These are phyloP conservation scores for Trichoderma semiorbis DNA, from an alignment of 2,329 filamentous ascomycete species.

Conservation along the genomic window DNA sequence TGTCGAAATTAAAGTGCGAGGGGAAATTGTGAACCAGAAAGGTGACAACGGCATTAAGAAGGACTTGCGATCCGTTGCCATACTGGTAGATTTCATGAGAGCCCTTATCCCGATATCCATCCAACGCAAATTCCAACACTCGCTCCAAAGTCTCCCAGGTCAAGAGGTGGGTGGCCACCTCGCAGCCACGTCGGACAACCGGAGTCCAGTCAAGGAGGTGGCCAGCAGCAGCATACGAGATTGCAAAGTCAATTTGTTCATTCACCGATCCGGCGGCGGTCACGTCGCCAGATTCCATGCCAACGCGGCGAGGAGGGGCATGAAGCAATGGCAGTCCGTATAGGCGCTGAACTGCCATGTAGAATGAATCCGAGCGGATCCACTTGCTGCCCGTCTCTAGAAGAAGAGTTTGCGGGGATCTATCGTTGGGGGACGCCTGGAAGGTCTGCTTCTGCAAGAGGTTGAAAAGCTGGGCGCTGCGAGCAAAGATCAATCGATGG, in stretches of 20 bases:
- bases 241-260: constrained; percentile 51
- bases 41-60: constrained; percentile 54
- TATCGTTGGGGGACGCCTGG: constrained; percentile 29
- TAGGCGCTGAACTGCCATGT: constrained; percentile 53
- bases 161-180: constrained; percentile 55
- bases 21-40: constrained; percentile 62
- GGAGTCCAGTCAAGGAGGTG: constrained; percentile 53
- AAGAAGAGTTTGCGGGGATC: constrained; percentile 30
- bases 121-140: constrained; percentile 57
- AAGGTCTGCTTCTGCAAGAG: constrained; percentile 28
- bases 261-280: constrained; percentile 37
- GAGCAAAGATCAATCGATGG: constrained; percentile 54
- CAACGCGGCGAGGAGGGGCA: constrained; percentile 30
- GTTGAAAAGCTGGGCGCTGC: constrained; percentile 39
- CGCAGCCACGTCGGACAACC: constrained; percentile 55
- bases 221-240: constrained; percentile 64
- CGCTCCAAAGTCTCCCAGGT: constrained; percentile 62
- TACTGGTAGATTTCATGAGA: constrained; percentile 45
- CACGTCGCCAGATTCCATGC: constrained; percentile 30
- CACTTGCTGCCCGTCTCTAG: constrained; percentile 51
- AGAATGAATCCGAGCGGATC: constrained; percentile 54
- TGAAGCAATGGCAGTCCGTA: constrained; percentile 53
- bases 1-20: constrained; percentile 56
- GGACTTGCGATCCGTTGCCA: constrained; percentile 50
- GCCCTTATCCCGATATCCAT: constrained; percentile 33